These are phyloP conservation scores for Fusarium nematophilum DNA, from an alignment of 2,329 filamentous ascomycete species.

Conservation along the genomic window DNA sequence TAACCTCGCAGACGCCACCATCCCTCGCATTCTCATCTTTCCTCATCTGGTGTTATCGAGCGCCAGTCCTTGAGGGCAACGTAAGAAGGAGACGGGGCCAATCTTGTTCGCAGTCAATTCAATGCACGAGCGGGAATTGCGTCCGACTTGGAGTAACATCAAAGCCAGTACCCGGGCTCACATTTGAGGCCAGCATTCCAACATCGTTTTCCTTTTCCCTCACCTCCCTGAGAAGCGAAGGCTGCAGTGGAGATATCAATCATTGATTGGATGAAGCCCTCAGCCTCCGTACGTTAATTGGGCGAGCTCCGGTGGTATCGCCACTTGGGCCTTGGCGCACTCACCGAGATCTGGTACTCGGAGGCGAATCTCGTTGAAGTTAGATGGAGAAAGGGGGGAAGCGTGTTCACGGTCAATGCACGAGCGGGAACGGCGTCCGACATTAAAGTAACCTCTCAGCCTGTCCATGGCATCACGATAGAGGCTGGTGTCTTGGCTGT, in stretches of 20 bases:
- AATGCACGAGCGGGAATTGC: background rate
- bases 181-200: too few relatives aligned
- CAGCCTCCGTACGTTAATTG: too few relatives aligned
- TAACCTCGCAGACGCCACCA: background rate
- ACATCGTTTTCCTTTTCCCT: too few relatives aligned
- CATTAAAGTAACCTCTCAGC: background rate
- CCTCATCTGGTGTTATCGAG: background rate
- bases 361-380: background rate
- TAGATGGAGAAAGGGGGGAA: background rate
- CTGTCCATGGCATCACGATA: background rate
- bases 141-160: background rate
- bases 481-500: conserved; percentile 4
- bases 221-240: too few relatives aligned
- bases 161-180: too few relatives aligned
- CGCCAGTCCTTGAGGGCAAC: background rate
- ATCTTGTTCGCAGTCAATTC: background rate
- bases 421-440: conserved; percentile 5
- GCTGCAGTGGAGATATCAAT: too few relatives aligned
- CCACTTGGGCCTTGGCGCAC: too few relatives aligned
- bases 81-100: background rate
- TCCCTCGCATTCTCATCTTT: background rate
- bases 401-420: background rate
- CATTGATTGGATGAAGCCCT: too few relatives aligned
- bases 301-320: too few relatives aligned
- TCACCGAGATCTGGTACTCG: too few relatives aligned